phyloP scores from a whole-genome alignment of 2,329 filamentous ascomycete species.

The Xylariaceae sp. region DNA sequence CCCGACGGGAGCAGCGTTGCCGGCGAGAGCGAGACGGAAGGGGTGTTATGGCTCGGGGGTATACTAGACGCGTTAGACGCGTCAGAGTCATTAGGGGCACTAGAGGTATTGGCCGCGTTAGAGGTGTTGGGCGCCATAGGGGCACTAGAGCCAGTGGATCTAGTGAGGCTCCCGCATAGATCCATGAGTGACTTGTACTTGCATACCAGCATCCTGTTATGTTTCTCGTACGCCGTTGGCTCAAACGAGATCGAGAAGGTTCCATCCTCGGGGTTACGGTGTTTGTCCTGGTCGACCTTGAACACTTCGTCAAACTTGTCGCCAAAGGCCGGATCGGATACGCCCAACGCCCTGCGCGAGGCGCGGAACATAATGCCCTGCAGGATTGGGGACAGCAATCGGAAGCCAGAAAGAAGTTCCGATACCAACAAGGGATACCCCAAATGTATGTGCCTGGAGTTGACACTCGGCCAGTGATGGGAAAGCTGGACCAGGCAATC shows the following conservation, averaged over 20 bases:
- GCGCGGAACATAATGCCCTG: conserved; percentile 50
- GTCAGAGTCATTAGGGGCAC: too few species aligned
- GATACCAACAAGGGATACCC: conserved; percentile 51
- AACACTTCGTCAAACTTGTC: conserved; percentile 34
- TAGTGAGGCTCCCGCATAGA: too few species aligned
- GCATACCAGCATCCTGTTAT: conserved; percentile 19
- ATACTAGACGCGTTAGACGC: conserved; percentile 1
- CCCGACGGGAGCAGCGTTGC: conserved; percentile 5
- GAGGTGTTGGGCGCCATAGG: too few species aligned
- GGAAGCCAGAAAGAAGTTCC: conserved; percentile 46
- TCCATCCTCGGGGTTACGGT: conserved; percentile 21
- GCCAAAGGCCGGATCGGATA: conserved; percentile 32
- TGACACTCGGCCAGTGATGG: conserved; percentile 35
- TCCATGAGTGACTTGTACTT: conserved; percentile 16
- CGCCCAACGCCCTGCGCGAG: conserved; percentile 42
- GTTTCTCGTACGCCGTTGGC: conserved; percentile 14
- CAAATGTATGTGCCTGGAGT: conserved; percentile 32
- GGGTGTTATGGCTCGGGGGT: conserved; percentile 5
- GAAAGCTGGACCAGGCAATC: conserved; percentile 41
- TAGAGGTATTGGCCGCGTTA: too few species aligned
- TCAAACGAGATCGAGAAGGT: conserved; percentile 11
- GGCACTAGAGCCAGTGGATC: too few species aligned
- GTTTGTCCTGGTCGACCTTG: conserved; percentile 30
- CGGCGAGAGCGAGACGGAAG: conserved; percentile 4
- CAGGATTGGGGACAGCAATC: conserved; percentile 45